Evolutionary conservation across 306 rosid species (phyloP), one percentile per base, ranked within the genome.

Genomic region (Corylus avellana): DNA sequence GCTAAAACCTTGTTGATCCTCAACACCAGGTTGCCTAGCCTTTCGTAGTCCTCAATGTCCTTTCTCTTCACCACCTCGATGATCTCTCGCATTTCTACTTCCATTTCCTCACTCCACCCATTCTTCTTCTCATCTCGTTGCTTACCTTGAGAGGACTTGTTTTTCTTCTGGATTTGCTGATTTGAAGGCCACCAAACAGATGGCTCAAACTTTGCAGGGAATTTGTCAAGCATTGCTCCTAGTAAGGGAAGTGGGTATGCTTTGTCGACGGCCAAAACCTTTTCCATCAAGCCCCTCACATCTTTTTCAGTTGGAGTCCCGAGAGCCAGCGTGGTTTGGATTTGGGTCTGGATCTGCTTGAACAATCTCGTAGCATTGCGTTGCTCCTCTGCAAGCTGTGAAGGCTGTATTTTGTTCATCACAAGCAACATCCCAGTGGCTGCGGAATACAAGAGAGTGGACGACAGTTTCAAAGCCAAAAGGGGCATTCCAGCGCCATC

Each of bases 341-440:
- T 85, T 63, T 92, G 73, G 13, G 20, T 53, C 4, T 80, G 79
- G 61, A 92, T 84, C 39, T 88, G 88, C 71, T 68, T 87, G 66
- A 94, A 94, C 74, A 89, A 61, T 57, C 93, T 92, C 1, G 89
- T 71, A 0, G 96, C 96, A 49, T 90, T 94, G 0, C 97, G 87
- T 37, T 94, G 97, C 20, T 94, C 98, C 69, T 94, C 98, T 0
- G 92, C 86, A 5, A 94, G 91, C 64, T 94, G 98, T 1, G 97
- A 94, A 0, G 98, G 97, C 37, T 94, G 98, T 68, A 92, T 77
- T 82, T 92, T 92, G 88, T 88, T 92, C 85, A 89, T 91, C 54
- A 85, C 16, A 18, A 89, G 82, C 42, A 76, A 46, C 87, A 92
- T 35, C 27, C 98, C 97, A 0, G 94, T 86, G 51, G 96, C 93